phyloP scores from a whole-genome alignment of 179 eudicot species.

The Silene noctiflora region DNA sequence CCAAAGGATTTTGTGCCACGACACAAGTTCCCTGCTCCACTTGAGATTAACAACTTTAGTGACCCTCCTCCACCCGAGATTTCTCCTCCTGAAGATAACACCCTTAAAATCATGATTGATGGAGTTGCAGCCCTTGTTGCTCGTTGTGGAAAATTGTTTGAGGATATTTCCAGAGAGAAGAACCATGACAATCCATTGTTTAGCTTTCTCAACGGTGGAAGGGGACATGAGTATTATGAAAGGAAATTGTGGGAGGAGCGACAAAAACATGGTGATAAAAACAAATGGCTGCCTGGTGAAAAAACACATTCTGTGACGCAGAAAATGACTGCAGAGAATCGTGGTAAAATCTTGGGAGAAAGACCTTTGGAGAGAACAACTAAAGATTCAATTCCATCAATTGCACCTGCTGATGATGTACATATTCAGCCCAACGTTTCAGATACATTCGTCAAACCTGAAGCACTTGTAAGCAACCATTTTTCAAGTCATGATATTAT shows the following conservation, averaged over 20 bases:
- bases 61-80: slow-evolving; percentile 63
- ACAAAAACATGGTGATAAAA: slow-evolving; percentile 58
- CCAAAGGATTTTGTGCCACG: slow-evolving; percentile 68
- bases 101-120: slow-evolving; percentile 71
- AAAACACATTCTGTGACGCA: slow-evolving; percentile 38
- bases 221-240: slow-evolving; percentile 71
- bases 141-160: slow-evolving; percentile 87
- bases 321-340: slow-evolving; percentile 83
- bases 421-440: slow-evolving; percentile 58
- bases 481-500: neutral
- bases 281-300: slow-evolving; percentile 44
- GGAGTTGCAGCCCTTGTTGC: slow-evolving; percentile 91
- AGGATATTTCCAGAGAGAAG: slow-evolving; percentile 88
- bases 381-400: slow-evolving; percentile 38
- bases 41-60: slow-evolving; percentile 35
- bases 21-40: slow-evolving; percentile 67
- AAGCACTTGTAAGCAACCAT: slow-evolving; percentile 65
- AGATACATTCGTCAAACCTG: slow-evolving; percentile 80
- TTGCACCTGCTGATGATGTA: slow-evolving; percentile 33
- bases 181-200: slow-evolving; percentile 75
- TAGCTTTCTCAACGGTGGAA: slow-evolving; percentile 79
- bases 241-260: slow-evolving; percentile 95
- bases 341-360: slow-evolving; percentile 86
- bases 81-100: slow-evolving; percentile 74
- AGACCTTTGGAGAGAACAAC: slow-evolving; percentile 68